Base-by-base conservation (phyloP, 2,329 filamentous ascomycete genomes). In the Fonsecaea pedrosoi region DNA sequence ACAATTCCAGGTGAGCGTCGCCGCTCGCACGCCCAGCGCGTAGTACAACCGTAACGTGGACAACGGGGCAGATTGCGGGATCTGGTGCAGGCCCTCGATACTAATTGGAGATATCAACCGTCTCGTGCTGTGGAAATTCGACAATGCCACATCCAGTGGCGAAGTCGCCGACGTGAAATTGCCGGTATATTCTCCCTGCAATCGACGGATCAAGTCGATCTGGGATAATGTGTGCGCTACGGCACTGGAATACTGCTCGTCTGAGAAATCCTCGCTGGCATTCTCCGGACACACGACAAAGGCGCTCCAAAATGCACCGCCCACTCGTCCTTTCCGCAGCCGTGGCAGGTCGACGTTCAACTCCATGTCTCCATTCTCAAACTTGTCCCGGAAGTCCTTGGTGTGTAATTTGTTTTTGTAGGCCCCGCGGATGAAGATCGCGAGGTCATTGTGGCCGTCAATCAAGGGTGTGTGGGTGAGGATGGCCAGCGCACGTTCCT, bases 231-330 rank as follows among this genome's bases (percentile, higher is more conserved):
- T 94, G 67, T 84, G 85, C 66, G 86, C 82, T 25, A 92, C 88
- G 68, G 84, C 86, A 86, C 70, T 64, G 21, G 67, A 62, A 66
- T 76, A 75, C 45, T 69, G 65, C 38, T 70, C 62, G 45, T 74
- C 74, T n/a, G 71, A 73, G 54, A 75, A 74, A 59, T 75, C 71
- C 50, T 71, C 69, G 4, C 85, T 85, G 55, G 87, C 87, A 73
- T 94, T 87, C 10, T 78, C 77, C 0, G 94, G 93, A 75, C 94
- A 97, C 0, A 87, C 86, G 48, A 90, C 87, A 74, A 85, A 98
- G 9, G 95, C 92, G 75, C 90, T 94, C 94, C 94, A 97, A 77
- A 97, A 97, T n/a, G 91, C 89, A 63, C 93, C 94, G 45, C 93
- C 93, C 69, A 90, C 87, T 71, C 85, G 83, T 1, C 94, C 93